phyloP scores from a whole-genome alignment of 164 flowering plant species.

The Paratinospora sagittata region DNA sequence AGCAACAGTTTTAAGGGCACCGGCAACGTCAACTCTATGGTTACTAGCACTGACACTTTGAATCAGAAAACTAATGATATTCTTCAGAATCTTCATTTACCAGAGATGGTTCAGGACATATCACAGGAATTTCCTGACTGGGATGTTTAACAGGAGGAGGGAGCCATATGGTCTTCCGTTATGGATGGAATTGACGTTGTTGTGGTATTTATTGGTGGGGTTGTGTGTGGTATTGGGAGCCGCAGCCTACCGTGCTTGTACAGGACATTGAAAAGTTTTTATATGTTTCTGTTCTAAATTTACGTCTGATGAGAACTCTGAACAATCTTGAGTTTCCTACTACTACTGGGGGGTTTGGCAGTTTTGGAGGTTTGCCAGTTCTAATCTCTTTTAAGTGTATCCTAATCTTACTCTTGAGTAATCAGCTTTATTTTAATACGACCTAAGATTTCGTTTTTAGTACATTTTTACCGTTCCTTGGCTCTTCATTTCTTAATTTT shows the following conservation, averaged over 20 bases:
- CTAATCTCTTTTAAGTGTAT: slow-evolving; percentile 10
- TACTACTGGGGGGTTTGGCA: slow-evolving; percentile 13
- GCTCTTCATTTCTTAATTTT: background rate
- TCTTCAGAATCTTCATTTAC: slow-evolving; percentile 45
- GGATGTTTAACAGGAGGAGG: slow-evolving; percentile 35
- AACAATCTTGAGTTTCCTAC: slow-evolving; percentile 4
- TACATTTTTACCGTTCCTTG: background rate
- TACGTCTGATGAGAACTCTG: background rate
- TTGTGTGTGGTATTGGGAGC: background rate
- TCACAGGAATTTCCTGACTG: slow-evolving; percentile 57
- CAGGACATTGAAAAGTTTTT: slow-evolving; percentile 11
- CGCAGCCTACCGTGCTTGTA: slow-evolving; percentile 27
- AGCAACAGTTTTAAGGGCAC: slow-evolving; percentile 55
- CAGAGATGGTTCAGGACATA: slow-evolving; percentile 57
- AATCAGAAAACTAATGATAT: slow-evolving; percentile 39
- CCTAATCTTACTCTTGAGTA: slow-evolving; percentile 4
- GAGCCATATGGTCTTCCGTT: background rate
- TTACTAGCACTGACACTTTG: slow-evolving; percentile 31
- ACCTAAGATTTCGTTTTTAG: background rate
- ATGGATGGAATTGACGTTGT: slow-evolving; percentile 6
- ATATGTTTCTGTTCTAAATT: background rate
- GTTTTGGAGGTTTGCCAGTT: slow-evolving; percentile 22
- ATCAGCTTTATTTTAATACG: background rate
- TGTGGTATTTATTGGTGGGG: slow-evolving; percentile 12
- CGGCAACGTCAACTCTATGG: slow-evolving; percentile 46